Evolutionary conservation across 2,329 filamentous ascomycete genomes (phyloP), one percentile per base, ranked within the genome.

Genomic region (Sclerotinia trifoliorum): DNA sequence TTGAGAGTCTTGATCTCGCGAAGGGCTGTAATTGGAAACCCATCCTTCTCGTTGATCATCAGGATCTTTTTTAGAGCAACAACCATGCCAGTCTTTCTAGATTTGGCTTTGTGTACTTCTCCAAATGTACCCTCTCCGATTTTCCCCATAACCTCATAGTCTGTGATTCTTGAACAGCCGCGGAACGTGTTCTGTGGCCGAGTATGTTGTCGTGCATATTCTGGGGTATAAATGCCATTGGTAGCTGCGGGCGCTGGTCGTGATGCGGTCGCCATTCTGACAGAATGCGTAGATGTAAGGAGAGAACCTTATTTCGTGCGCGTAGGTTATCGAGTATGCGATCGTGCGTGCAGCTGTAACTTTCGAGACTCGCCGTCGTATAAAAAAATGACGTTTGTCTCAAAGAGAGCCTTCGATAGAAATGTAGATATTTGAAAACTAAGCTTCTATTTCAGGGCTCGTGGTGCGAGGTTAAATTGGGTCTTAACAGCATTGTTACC

Each of bases 1-100:
- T 99, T 99, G 69, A 99, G 84, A 51, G 99, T 87, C 82, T 98
- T 98, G 82, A 99, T 97, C 80, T 99, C 95, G 77, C 95, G 91
- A 57, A 99, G 86, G 8, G 95, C 94, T 0, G 95, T 99, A 72
- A 99, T 99, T n/a, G 95, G 95, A 74, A 99, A 99, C 83, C 95
- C 95, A 80, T 99, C 95, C 79, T 97, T 98, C 82, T 99, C 95
- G 79, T 98, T 96, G 79, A 98, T 95, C 92, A 98, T 97, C 73
- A 99, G 88, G 73, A 99, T 99, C 85, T 98, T 98, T 83, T 99
- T 99, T 76, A 99, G 80, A 5, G 95, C 95, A 70, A 97, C 91
- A 57, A 94, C 80, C 32, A 86, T 84, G 66, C 91, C 90, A 1
- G 88, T 91, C 75, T 86, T 90, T 75, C 87, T 89, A 39, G 91